phyloP scores from a whole-genome alignment of 805 yeast genomes.

The Kuraishia borneana region DNA sequence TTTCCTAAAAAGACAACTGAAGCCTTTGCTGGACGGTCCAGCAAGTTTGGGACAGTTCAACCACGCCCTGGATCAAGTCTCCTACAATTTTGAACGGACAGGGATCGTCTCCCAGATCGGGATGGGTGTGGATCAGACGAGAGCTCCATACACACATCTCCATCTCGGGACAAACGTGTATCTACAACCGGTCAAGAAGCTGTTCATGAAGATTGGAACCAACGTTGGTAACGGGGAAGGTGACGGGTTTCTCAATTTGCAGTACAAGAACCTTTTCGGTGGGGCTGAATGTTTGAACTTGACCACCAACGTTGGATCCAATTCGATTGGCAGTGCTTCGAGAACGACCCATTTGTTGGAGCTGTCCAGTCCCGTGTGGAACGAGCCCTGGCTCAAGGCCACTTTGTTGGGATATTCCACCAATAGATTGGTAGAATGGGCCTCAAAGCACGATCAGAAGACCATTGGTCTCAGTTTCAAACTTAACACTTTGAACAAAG shows the following conservation, averaged over 20 bases:
- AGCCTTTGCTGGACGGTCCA: constrained; percentile 26
- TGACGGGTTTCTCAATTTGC: constrained; percentile 79
- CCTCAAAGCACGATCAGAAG: constrained; percentile 30
- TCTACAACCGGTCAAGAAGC: constrained; percentile 51
- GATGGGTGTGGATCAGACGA: constrained; percentile 17
- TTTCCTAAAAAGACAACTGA: constrained; percentile 34
- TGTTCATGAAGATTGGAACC: constrained; percentile 86
- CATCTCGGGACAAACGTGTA: constrained; percentile 16
- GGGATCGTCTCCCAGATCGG: constrained; percentile 31
- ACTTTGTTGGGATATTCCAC: constrained; percentile 30
- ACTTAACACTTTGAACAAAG: constrained; percentile 19
- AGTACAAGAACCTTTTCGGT: constrained; percentile 44
- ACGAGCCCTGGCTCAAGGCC: constrained; percentile 26
- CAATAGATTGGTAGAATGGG: constrained; percentile 34
- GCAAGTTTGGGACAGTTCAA: constrained; percentile 2
- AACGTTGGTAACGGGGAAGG: constrained; percentile 97
- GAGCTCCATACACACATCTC: constrained; percentile 10
- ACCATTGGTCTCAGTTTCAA: constrained; percentile 31
- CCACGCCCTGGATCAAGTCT: constrained; percentile 32
- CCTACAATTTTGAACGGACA: constrained; percentile 29
- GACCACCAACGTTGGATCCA: constrained; percentile 30
- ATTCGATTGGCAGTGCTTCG: constrained; percentile 37
- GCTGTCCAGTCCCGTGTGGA: constrained; percentile 32
- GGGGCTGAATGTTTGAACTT: constrained; percentile 42
- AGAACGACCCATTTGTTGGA: constrained; percentile 37